Evolutionary conservation across 148 eudicot species (phyloP), one percentile per base, ranked within the genome.

Genomic region (Amaranthus cruentus): DNA sequence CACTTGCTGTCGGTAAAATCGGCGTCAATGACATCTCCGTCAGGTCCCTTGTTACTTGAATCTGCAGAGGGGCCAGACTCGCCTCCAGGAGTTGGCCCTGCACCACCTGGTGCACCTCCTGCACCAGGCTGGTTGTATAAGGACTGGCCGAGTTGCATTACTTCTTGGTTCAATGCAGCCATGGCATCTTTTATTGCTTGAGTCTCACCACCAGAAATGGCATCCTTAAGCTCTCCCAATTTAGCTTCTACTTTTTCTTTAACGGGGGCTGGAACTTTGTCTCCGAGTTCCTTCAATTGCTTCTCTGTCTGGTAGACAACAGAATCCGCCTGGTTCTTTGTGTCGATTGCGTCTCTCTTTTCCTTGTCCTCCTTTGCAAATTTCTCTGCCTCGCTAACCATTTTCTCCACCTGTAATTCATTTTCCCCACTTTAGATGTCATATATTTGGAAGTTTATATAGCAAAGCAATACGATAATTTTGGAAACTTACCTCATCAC

Each of bases 301-400:
- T 90, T 93, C 76, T 93, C 98, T 0, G 98, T 93, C 73, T 93
- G 96, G 85, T 93, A 93, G 38, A 93, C 88, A 54, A 93, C 91
- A 0, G 97, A 93, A 73, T 93, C 98, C 0, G 97, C 98, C 77
- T 93, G 98, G 83, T 93, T 93, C 83, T 93, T 93, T 28, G 98
- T 90, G 82, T 93, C 98, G 28, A 93, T 89, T 8, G 96, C 97
- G 7, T 93, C 98, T 71, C 98, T 91, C 87, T 89, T 91, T 82
- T 93, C 98, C 80, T 91, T 93, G 85, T 93, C 98, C 76, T 93
- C 98, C 79, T 87, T 83, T 47, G 97, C 80, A 75, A 84, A 93
- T 81, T 49, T 86, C 74, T 89, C 98, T 5, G 98, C 96, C 81
- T 91, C 98, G 14, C 73, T 76, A 55, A 93, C 98, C 98, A 93